These are phyloP conservation scores for Salvia miltiorrhiza DNA, from an alignment of 257 asterid genomes.

Conservation along the genomic window DNA sequence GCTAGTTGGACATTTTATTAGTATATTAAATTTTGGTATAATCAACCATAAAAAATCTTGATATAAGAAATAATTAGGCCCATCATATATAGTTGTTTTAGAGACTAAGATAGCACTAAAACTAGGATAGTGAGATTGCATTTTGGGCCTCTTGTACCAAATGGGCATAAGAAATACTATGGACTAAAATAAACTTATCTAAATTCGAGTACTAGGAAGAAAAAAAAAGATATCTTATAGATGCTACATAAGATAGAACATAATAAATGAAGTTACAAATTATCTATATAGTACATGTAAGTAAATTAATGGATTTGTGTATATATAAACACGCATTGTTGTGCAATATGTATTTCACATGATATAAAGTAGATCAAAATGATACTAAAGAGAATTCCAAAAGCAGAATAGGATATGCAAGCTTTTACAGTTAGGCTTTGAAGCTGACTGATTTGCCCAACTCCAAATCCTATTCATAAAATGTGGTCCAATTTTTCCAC, in stretches of 20 bases:
- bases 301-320: too few relatives aligned
- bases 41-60: background rate
- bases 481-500: constrained; percentile 5
- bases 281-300: too few relatives aligned
- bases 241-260: too few relatives aligned
- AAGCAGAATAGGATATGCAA: background rate
- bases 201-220: background rate
- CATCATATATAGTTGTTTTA: background rate
- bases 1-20: too few relatives aligned
- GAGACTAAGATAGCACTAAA: too few relatives aligned
- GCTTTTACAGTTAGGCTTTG: background rate
- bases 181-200: background rate
- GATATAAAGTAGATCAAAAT: background rate
- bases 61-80: background rate
- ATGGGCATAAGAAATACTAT: background rate
- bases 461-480: too few relatives aligned
- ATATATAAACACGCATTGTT: too few relatives aligned
- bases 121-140: background rate
- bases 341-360: background rate
- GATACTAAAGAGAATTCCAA: background rate
- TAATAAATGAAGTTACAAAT: too few relatives aligned
- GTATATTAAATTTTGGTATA: too few relatives aligned
- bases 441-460: background rate
- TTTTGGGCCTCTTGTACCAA: background rate
- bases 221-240: too few relatives aligned